phyloP scores from a whole-genome alignment of 768 basidiomycete genomes.

The Suillus variegatus region DNA sequence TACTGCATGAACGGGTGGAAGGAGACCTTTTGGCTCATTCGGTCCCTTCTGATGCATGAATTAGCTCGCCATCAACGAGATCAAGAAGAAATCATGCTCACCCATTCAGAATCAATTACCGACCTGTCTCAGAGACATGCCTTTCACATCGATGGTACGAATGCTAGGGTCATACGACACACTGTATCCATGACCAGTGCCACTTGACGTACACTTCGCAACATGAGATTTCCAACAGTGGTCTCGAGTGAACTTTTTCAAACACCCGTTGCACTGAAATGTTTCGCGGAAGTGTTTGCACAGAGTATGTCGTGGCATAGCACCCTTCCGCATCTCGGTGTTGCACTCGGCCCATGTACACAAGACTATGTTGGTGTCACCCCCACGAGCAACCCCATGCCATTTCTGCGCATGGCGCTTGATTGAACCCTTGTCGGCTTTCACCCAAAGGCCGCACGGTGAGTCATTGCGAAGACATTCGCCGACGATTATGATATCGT shows the following conservation, averaged over 20 bases:
- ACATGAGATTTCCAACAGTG: not conserved
- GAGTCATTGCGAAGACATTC: conserved; percentile 1
- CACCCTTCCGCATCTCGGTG: not conserved
- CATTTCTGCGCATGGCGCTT: conserved; percentile 7
- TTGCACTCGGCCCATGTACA: conserved; percentile 9
- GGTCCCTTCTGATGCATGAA: not conserved
- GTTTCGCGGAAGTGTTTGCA: not conserved
- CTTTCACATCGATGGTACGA: not conserved
- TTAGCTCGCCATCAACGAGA: not conserved
- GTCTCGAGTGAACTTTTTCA: not conserved
- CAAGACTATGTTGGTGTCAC: not conserved
- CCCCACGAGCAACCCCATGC: conserved; percentile 1
- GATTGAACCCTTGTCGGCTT: conserved; percentile 3
- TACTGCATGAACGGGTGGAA: not conserved
- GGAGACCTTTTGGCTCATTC: too few relatives aligned
- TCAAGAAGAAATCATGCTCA: not conserved
- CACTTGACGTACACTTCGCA: not conserved
- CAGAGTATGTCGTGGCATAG: not conserved
- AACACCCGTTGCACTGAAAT: not conserved
- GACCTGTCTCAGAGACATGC: not conserved
- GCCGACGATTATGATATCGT: not conserved
- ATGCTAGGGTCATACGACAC: not conserved
- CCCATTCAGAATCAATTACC: not conserved
- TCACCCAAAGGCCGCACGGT: conserved; percentile 10
- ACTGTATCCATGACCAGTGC: not conserved